Percentiles rank a stretch among this genome's conserved stretches.
Conservation (phyloP, 2,329 filamentous ascomycete species). For the Aspergillus phoenicis region DNA sequence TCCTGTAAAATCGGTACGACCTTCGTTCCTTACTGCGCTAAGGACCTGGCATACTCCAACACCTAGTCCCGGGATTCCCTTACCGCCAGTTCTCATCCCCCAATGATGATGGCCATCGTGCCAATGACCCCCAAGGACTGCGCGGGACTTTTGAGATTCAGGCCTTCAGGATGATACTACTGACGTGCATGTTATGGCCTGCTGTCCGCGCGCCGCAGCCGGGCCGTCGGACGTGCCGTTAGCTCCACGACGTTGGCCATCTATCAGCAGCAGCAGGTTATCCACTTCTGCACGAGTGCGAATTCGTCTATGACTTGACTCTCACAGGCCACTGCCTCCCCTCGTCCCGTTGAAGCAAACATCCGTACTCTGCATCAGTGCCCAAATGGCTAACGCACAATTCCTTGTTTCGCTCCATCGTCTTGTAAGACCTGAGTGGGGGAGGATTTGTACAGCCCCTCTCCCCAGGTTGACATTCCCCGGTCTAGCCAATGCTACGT, state of each 20-base stretch:
- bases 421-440: constrained; percentile 4
- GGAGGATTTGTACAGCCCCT: background rate
- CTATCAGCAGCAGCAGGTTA: constrained; percentile 16
- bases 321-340: constrained; percentile 8
- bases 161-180: constrained; percentile 16
- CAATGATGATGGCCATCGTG: constrained; percentile 27
- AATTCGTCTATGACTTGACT: constrained; percentile 20
- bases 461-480: constrained; percentile 8
- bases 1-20: constrained; percentile 18
- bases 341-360: constrained; percentile 9
- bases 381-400: constrained; percentile 19
- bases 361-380: constrained; percentile 26
- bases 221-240: constrained; percentile 29
- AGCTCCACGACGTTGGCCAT: constrained; percentile 24
- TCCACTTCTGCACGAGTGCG: constrained; percentile 27
- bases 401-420: constrained; percentile 12
- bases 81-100: constrained; percentile 28
- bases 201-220: constrained; percentile 27
- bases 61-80: constrained; percentile 17
- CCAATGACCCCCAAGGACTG: constrained; percentile 17
- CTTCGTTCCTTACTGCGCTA: constrained; percentile 16
- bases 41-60: constrained; percentile 12
- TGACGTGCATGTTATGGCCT: constrained; percentile 28
- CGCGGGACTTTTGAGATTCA: constrained; percentile 16
- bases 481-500: constrained; percentile 5